Percentiles rank a stretch among this genome's conserved stretches.
phyloP scores from a whole-genome alignment of 805 yeast genomes.

The Cyberlindnera subsufficiens region DNA sequence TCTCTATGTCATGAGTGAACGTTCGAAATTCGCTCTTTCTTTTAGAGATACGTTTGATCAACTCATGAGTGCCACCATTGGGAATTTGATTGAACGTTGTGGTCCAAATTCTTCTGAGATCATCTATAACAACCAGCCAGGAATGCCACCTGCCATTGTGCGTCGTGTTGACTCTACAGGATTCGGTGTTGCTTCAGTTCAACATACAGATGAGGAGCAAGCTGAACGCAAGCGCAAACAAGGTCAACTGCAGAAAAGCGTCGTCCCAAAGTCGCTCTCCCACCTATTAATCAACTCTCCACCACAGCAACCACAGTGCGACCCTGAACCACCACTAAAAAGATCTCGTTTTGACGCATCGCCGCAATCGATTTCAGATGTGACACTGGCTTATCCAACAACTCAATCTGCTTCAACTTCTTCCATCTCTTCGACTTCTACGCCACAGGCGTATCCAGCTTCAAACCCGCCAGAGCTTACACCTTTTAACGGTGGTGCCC shows the following conservation, averaged over 20 bases:
- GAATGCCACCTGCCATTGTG: constrained; percentile 57
- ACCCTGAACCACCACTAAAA: constrained; percentile 9
- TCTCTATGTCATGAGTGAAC: constrained; percentile 59
- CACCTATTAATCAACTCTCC: constrained; percentile 41
- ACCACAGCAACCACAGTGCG: constrained; percentile 25
- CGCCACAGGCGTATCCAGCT: constrained; percentile 12
- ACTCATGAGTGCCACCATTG: constrained; percentile 57
- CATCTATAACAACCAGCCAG: constrained; percentile 38
- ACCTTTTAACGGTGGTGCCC: constrained; percentile 39
- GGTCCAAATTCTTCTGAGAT: constrained; percentile 58
- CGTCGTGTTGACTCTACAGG: constrained; percentile 33
- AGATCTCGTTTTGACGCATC: constrained; percentile 3
- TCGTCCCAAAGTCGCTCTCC: constrained; percentile 49
- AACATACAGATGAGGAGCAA: constrained; percentile 36
- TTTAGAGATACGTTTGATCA: constrained; percentile 67
- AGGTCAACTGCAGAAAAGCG: constrained; percentile 43
- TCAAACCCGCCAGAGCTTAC: constrained; percentile 13
- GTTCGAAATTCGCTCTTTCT: constrained; percentile 54
- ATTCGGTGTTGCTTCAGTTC: constrained; percentile 10
- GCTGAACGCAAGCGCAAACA: constrained; percentile 41
- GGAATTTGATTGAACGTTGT: constrained; percentile 55
- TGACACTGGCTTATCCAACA: neutral
- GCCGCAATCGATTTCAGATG: neutral
- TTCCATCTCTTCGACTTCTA: constrained; percentile 10
- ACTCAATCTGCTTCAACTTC: constrained; percentile 5